Base-by-base conservation (phyloP, 148 eudicot species). In the Dianthus caryophyllus region DNA sequence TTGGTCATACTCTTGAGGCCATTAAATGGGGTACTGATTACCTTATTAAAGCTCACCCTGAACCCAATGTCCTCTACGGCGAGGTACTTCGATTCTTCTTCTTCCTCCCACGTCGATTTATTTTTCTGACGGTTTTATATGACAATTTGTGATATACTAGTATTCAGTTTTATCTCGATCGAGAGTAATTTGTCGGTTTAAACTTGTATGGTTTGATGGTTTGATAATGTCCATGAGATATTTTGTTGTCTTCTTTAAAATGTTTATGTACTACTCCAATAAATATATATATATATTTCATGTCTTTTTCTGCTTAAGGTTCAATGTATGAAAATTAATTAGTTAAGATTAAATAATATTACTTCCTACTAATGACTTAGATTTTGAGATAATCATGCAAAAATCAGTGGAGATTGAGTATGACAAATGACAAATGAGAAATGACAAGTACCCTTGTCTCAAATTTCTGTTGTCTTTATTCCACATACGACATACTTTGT, bases 21-120 rank as follows among this genome's bases (percentile, higher is more conserved):
- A 73, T 94, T 26, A 88, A 93, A 60, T 94, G 99, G 99, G 99
- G 99, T 8, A 94, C 97, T 75, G 99, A 94, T 64, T 94, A 94
- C 56, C 77, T 94, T 80, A 86, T 94, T 55, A 94, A 94, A 68
- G 97, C 99, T 39, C 99, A 94, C n/a, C 97, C 99, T 39, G 55
- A 85, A 25, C 93, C 97, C 49, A 13, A 88, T 82, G 96, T 94
- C 67, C 89, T 94, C 47, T 94, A 90, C 72, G 99, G 99, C 78
- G 96, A 94, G 97, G 99, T 94, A 83, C 15, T 13, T 30, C 25
- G 48, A 2, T 41, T 9, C 1, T 41, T 41, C 11, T 9, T 41
- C 10, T 4, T 41, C 10, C 1, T 4, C 12, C 12, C 10, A 1
- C 1, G 6, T 41, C 12, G 12, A 41, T 41, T 41, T 41, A 41